Evolutionary conservation across 495 filamentous ascomycete species (phyloP).

Genomic region (Daldinia grandis): DNA sequence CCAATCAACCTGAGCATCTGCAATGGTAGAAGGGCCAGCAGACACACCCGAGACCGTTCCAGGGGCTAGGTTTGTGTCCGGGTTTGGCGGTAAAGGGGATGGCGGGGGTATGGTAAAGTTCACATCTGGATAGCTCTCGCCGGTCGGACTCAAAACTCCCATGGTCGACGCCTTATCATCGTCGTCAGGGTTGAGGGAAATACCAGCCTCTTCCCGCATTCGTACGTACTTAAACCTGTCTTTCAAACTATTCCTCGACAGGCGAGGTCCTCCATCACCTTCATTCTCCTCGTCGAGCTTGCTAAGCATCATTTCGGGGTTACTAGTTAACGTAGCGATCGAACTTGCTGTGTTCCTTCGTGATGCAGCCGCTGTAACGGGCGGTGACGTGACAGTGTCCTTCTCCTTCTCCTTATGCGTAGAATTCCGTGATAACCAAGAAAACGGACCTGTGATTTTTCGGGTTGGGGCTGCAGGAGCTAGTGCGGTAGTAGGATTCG

Average conservation of each 20-base stretch:
- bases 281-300: conserved; percentile 74
- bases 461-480: conserved; percentile 56
- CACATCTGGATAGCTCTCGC: conserved; percentile 56
- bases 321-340: conserved; percentile 75
- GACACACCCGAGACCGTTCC: conserved; percentile 83
- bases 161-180: conserved; percentile 57
- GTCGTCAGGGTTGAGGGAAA: conserved; percentile 57
- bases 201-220: conserved; percentile 78
- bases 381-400: conserved; percentile 58
- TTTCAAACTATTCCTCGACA: conserved; percentile 73
- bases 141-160: conserved; percentile 62
- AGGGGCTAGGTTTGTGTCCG: conserved; percentile 70
- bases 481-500: conserved; percentile 52
- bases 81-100: conserved; percentile 60
- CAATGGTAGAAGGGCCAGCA: conserved; percentile 71
- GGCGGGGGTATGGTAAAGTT: conserved; percentile 54
- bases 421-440: conserved; percentile 83
- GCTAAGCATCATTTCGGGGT: conserved; percentile 74
- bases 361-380: conserved; percentile 50
- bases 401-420: conserved; percentile 65
- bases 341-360: conserved; percentile 78
- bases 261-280: conserved; percentile 57
- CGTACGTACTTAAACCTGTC: conserved; percentile 87
- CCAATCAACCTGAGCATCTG: conserved; percentile 85
- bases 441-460: conserved; percentile 82